These are phyloP conservation scores for Pouteria glomerata DNA, from an alignment of 148 eudicot species.

Conservation along the genomic window DNA sequence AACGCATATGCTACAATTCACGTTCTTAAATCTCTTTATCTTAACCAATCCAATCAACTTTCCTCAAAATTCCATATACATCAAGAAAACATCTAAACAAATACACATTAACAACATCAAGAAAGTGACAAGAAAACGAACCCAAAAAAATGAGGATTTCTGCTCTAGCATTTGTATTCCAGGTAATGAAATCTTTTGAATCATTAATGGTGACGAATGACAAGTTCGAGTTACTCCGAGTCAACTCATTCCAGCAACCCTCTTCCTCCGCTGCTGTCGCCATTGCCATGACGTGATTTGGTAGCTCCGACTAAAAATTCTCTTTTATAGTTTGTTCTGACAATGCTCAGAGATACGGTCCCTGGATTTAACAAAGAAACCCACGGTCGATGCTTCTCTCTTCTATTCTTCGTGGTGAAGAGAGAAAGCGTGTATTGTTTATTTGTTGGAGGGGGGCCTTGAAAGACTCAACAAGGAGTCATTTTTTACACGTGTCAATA, in stretches of 20 bases:
- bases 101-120: not conserved
- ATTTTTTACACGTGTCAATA: slow-evolving; percentile 28
- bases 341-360: not conserved
- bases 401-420: not conserved
- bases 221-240: slow-evolving; percentile 13
- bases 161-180: not conserved
- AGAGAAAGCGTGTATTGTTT: not conserved
- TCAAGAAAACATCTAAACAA: not conserved
- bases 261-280: no score
- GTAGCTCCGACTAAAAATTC: slow-evolving; percentile 3
- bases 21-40: no score
- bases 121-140: not conserved
- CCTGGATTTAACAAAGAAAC: not conserved
- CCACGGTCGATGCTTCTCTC: slow-evolving; percentile 5
- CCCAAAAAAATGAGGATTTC: slow-evolving; percentile 4
- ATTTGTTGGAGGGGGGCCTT: not conserved
- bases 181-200: slow-evolving; percentile 4
- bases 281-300: slow-evolving; percentile 4
- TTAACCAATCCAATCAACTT: not conserved
- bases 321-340: slow-evolving; percentile 10
- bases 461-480: slow-evolving; percentile 19
- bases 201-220: slow-evolving; percentile 13
- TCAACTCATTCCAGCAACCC: slow-evolving; percentile 17
- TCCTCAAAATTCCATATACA: not conserved
- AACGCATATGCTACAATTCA: no score